These are phyloP conservation scores for Achlya hypogyna DNA, from an alignment of 352 stramenopile genomes.

Conservation along the genomic window DNA sequence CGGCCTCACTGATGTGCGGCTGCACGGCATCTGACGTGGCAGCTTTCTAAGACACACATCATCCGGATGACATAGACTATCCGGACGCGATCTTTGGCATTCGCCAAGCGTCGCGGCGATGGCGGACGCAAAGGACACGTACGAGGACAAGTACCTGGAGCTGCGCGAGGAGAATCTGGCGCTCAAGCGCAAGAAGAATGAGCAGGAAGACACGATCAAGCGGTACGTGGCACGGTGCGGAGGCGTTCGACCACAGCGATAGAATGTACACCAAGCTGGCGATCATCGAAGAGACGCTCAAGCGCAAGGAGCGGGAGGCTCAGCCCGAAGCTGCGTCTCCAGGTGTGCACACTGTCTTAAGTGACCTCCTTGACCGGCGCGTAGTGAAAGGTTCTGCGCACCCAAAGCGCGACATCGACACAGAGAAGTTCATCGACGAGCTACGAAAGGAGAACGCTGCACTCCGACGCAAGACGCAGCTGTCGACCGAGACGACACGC, in stretches of 20 bases:
- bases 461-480: slow-evolving; percentile 70
- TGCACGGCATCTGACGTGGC: too few species aligned
- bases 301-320: slow-evolving; percentile 57
- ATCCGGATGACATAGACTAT: too few species aligned
- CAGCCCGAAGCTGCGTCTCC: slow-evolving; percentile 23
- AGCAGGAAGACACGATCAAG: slow-evolving; percentile 86
- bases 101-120: background rate
- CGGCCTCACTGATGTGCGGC: too few species aligned
- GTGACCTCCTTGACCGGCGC: background rate
- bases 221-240: too few species aligned
- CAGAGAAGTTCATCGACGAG: slow-evolving; percentile 70
- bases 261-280: slow-evolving; percentile 86
- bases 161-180: slow-evolving; percentile 75
- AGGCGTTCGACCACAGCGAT: too few species aligned
- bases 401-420: slow-evolving; percentile 51
- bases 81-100: too few species aligned
- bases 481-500: slow-evolving; percentile 58
- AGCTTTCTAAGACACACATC: too few species aligned
- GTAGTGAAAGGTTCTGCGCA: background rate
- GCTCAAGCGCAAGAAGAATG: slow-evolving; percentile 88
- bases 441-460: slow-evolving; percentile 63
- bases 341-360: slow-evolving; percentile 21
- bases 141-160: slow-evolving; percentile 77
- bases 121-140: slow-evolving; percentile 21
- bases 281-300: slow-evolving; percentile 80